Evolutionary conservation across 2,329 filamentous ascomycete species (phyloP).

Genomic region (Graphiopsis chlorocephala): DNA sequence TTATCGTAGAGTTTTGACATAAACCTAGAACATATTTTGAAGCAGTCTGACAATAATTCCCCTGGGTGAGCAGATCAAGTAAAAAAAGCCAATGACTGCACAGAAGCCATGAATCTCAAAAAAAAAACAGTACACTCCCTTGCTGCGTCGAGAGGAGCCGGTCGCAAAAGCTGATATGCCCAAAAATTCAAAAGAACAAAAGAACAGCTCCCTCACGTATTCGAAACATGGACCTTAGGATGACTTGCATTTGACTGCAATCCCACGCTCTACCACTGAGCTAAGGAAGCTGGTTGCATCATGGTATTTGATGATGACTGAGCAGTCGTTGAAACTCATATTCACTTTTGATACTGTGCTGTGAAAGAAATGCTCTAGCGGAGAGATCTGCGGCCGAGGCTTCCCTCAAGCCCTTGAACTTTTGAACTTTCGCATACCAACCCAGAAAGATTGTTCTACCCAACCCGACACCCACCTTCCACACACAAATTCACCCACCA

Average conservation of each 20-base stretch:
- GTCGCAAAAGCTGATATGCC: too few relatives aligned
- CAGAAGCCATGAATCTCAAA: too few relatives aligned
- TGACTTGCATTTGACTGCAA: conserved; percentile 14
- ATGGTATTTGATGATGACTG: not conserved
- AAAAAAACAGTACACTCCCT: too few relatives aligned
- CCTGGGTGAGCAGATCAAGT: not conserved
- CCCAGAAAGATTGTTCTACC: not conserved
- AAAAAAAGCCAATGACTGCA: not conserved
- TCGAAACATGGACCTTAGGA: conserved; percentile 18
- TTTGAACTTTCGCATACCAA: conserved; percentile 1
- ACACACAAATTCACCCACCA: not conserved
- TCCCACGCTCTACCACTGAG: conserved; percentile 19
- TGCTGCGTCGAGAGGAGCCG: too few relatives aligned
- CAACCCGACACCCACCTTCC: not conserved
- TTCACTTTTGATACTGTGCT: too few relatives aligned
- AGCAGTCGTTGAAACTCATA: too few relatives aligned
- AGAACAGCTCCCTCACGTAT: conserved; percentile 13
- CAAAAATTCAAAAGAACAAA: not conserved
- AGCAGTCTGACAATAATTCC: not conserved
- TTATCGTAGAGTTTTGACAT: not conserved
- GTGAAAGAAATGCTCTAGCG: not conserved
- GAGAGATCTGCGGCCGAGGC: conserved; percentile 6
- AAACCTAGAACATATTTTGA: not conserved
- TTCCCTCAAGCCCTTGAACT: conserved; percentile 3
- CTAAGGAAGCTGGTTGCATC: conserved; percentile 11